Percentiles rank a stretch among this genome's conserved stretches.
Conservation (phyloP, 1,284 basidiomycete species). For the Agroathelia rolfsii region DNA sequence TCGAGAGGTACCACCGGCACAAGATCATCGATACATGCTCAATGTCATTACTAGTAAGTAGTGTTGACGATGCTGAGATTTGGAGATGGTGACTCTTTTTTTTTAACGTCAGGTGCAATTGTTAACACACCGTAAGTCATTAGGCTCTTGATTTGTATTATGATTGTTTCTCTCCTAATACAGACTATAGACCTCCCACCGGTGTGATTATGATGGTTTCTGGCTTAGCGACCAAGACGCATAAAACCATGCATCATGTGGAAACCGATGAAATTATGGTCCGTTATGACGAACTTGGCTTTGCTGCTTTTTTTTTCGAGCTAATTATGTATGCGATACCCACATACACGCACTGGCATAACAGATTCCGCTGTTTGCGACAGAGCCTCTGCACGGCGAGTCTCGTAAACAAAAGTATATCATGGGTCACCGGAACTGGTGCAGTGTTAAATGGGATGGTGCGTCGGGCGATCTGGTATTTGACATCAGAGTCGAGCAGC, state of each 20-base stretch:
- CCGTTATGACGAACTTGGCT: slow-evolving; percentile 8
- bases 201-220: slow-evolving; percentile 77
- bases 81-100: slow-evolving; percentile 7
- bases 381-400: slow-evolving; percentile 66
- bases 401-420: slow-evolving; percentile 64
- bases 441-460: slow-evolving; percentile 58
- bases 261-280: slow-evolving; percentile 85
- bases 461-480: slow-evolving; percentile 67
- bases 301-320: slow-evolving; percentile 4
- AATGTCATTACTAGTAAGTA: slow-evolving; percentile 66
- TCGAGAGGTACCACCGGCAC: slow-evolving; percentile 37
- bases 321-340: neutral
- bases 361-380: slow-evolving; percentile 71
- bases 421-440: slow-evolving; percentile 88
- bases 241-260: slow-evolving; percentile 69
- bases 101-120: slow-evolving; percentile 51
- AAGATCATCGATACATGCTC: slow-evolving; percentile 81
- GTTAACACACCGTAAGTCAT: slow-evolving; percentile 68
- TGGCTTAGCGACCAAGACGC: slow-evolving; percentile 71
- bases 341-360: slow-evolving; percentile 1
- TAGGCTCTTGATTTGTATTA: neutral
- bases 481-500: slow-evolving; percentile 80
- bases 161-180: slow-evolving; percentile 7
- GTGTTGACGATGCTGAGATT: slow-evolving; percentile 1
- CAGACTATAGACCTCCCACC: slow-evolving; percentile 54